Evolutionary conservation across 148 eudicot species (phyloP), one percentile per base, ranked within the genome.

Genomic region (Spergularia bocconei): DNA sequence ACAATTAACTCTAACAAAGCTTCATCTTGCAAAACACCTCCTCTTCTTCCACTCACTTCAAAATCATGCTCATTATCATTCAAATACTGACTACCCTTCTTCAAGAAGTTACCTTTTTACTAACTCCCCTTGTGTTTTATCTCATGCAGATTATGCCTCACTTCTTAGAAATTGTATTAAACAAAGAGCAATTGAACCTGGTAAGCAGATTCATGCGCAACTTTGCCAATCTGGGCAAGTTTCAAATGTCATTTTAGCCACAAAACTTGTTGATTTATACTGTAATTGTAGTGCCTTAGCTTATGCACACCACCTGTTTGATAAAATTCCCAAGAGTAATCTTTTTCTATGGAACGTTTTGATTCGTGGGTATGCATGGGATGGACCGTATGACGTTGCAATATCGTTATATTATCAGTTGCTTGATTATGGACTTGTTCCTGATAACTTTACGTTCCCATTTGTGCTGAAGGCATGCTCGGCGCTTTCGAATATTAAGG

Each of bases 311-410:
- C 81, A 66, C 10, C 79, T 92, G 91, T 92, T 92, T 38, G 97
- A 92, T 72, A 84, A 63, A 90, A 80, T 92, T 77, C 87, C 94
- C 52, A 90, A 90, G 67, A 66, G 75, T 36, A 90, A 92, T 81
- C 64, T 87, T 0, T 92, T 92, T 63, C 82, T 92, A 7, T 92
- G 97, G 94, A 92, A 92, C 63, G 88, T 92, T 71, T 74, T 92
- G 83, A 90, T 92, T 71, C 94, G 97, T 62, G 97, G 94, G 85
- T 92, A 92, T 68, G 97, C 97, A 2, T 92, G 97, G 97, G 86
- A 87, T 67, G 94, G 97, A 0, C 97, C 94, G 2, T 90, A 85
- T 63, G 85, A 85, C n/a, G 79, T 70, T 73, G 88, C 97, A 0
- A 69, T 92, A 57, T 75, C 84, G 4, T 75, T 92, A 7, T 90